These are phyloP conservation scores for Rhododendron griersonianum DNA, from an alignment of 148 eudicot genomes.

Conservation along the genomic window DNA sequence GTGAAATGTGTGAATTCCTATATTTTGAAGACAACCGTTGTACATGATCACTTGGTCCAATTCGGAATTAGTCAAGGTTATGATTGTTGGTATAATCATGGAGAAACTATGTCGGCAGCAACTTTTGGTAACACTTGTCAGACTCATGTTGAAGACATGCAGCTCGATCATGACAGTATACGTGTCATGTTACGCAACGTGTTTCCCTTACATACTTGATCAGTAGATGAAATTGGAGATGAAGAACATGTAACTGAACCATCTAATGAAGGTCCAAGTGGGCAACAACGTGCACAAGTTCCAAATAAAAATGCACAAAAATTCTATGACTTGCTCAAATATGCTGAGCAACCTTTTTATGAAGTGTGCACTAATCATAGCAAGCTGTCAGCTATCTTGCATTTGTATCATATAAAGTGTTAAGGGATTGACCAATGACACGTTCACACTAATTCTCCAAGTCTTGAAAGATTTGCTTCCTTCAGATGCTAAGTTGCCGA, in stretches of 20 bases:
- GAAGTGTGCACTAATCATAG: neutral
- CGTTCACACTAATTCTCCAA: neutral
- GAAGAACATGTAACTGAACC: neutral
- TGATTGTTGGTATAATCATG: no score
- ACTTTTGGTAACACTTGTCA: no score
- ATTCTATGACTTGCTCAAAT: neutral
- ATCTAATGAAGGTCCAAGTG: neutral
- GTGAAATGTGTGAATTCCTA: no score
- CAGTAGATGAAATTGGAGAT: no score
- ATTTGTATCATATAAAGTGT: neutral
- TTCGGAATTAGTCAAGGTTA: no score
- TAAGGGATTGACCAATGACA: neutral
- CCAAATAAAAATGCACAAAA: neutral
- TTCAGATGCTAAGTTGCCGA: neutral
- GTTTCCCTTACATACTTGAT: no score
- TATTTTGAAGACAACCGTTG: no score
- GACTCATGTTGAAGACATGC: no score
- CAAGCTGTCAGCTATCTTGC: neutral
- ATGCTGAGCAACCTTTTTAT: neutral
- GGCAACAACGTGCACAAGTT: neutral
- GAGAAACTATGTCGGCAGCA: no score
- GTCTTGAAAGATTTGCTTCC: neutral
- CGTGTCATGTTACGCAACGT: no score
- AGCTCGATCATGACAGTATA: no score
- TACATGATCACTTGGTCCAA: no score